Base-by-base conservation (phyloP, 768 basidiomycete species). In the Gelatoporia subvermispora region DNA sequence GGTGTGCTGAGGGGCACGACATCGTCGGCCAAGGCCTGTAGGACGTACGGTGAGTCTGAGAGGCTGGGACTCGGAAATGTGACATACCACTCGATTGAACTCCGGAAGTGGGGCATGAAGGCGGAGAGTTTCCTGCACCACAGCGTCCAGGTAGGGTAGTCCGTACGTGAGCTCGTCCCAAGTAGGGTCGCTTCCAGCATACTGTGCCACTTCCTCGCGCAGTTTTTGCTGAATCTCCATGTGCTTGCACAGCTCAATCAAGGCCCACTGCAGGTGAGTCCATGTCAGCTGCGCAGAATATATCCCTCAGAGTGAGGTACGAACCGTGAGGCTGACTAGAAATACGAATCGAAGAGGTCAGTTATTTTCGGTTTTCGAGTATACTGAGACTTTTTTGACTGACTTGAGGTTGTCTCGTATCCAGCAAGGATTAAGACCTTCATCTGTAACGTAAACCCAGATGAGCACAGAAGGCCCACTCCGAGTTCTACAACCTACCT, bases 111-210 rank as follows among this genome's bases (percentile, higher is more conserved):
- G 68, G 18, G 77, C 63, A 50, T 79, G 73, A 3, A 76, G n/a
- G 72, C 68, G 3, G n/a, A n/a, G n/a, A n/a, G n/a, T n/a, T n/a
- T n/a, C n/a, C n/a, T n/a, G n/a, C n/a, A n/a, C n/a, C n/a, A 77
- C 67, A 0, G 77, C 74, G 52, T 82, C 78, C 3, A 83, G 74
- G 56, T 78, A 82, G 0, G 79, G 80, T 4, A 84, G 62, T 2
- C 73, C 68, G 10, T 69, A 71, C 2, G 65, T 68, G 4, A 83
- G 68, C 47, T 80, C 74, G 35, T 81, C 79, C 61, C 73, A 80
- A 0, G 71, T 74, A 16, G 79, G 79, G 56, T 83, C 80, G 7
- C 49, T 49, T 10, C 56, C 62, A 1, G 68, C 59, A 42, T 73
- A 73, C n/a, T 64, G 58, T 24, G 61, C 53, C 20, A 84, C 65